These are phyloP conservation scores for Moricandia moricandioides DNA, from an alignment of 345 rosid genomes.

Conservation along the genomic window DNA sequence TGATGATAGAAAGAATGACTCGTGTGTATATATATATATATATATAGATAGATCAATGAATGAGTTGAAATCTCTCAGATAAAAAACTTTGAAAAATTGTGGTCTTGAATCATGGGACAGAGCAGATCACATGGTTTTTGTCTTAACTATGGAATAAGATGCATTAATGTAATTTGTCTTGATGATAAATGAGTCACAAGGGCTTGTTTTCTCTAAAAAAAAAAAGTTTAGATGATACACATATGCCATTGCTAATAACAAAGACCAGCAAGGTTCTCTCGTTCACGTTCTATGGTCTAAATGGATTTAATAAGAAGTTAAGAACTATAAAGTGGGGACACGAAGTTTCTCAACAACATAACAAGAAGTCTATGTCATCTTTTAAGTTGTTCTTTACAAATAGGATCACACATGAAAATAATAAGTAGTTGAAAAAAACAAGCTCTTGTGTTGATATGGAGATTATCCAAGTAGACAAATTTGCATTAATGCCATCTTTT, in stretches of 20 bases:
- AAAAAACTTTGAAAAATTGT: slow-evolving; percentile 26
- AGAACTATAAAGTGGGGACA: slow-evolving; percentile 14
- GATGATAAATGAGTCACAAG: slow-evolving; percentile 6
- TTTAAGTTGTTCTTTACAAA: slow-evolving; percentile 2
- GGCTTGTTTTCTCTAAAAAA: slow-evolving; percentile 16
- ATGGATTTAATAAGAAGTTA: background rate
- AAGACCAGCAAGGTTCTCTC: slow-evolving; percentile 7
- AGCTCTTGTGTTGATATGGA: slow-evolving; percentile 9
- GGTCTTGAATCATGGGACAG: slow-evolving; percentile 20
- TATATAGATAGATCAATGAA: slow-evolving; percentile 9
- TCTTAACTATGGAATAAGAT: slow-evolving; percentile 1
- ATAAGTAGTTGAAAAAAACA: background rate
- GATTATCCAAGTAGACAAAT: background rate
- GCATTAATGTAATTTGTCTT: slow-evolving; percentile 12
- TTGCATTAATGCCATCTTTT: background rate
- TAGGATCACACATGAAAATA: background rate
- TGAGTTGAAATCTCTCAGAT: background rate
- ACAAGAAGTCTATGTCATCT: slow-evolving; percentile 3
- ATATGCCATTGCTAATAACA: background rate
- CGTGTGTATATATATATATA: background rate
- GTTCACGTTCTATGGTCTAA: slow-evolving; percentile 16
- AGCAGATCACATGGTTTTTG: slow-evolving; percentile 31
- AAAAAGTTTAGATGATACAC: background rate
- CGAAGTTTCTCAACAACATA: slow-evolving; percentile 22
- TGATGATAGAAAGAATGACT: background rate